These are phyloP conservation scores for Crithidia mellificae DNA, from an alignment of 208 protist genomes.

Conservation along the genomic window DNA sequence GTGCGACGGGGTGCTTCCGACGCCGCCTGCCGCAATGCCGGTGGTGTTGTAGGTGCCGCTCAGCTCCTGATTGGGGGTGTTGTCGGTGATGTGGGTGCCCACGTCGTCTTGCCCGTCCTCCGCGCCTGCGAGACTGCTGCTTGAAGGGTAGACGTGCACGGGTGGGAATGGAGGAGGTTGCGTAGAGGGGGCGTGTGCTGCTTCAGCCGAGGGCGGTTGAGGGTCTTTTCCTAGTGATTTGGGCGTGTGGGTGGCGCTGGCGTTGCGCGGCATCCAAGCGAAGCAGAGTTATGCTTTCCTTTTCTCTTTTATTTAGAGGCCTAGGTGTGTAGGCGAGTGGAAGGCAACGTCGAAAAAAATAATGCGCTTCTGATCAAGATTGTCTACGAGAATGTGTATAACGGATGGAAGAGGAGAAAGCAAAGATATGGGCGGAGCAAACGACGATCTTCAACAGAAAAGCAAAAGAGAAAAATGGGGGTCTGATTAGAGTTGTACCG, in stretches of 20 bases:
- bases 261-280: conserved; percentile 14
- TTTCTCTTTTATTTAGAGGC: too few relatives aligned
- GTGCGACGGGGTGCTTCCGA: too few relatives aligned
- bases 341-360: neutral
- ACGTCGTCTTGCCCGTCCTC: conserved; percentile 9
- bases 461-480: neutral
- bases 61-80: neutral
- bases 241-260: conserved; percentile 1
- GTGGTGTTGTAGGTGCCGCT: too few relatives aligned
- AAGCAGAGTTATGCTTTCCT: neutral
- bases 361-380: neutral
- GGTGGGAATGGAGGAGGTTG: neutral
- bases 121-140: conserved; percentile 5
- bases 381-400: neutral
- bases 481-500: neutral
- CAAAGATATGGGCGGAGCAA: too few relatives aligned
- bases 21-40: too few relatives aligned
- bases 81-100: neutral
- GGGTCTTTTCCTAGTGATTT: conserved; percentile 3
- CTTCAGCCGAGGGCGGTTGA: neutral
- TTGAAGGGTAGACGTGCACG: neutral
- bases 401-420: neutral
- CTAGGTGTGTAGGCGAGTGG: neutral
- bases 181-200: neutral
- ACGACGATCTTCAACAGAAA: too few relatives aligned